These are phyloP conservation scores for Metschnikowia henanensis DNA, from an alignment of 805 yeast species.

Conservation along the genomic window DNA sequence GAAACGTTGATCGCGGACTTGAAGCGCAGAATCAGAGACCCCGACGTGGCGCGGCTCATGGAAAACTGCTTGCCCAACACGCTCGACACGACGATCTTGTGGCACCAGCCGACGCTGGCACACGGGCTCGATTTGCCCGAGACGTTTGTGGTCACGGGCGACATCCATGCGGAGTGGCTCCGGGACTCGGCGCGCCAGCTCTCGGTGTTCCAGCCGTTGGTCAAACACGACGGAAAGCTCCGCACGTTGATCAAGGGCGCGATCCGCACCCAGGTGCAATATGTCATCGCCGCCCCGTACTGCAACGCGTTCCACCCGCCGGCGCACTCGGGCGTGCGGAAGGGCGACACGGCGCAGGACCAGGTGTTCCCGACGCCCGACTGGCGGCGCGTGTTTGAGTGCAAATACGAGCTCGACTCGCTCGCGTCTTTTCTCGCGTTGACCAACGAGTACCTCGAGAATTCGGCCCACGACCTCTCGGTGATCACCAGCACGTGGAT, in stretches of 20 bases:
- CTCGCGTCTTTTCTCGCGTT: slow-evolving; percentile 78
- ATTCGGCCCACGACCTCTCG: slow-evolving; percentile 48
- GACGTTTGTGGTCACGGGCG: slow-evolving; percentile 87
- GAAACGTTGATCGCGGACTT: slow-evolving; percentile 60
- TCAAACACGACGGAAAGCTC: slow-evolving; percentile 50
- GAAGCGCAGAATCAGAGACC: slow-evolving; percentile 48
- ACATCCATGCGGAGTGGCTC: slow-evolving; percentile 92
- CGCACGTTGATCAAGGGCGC: slow-evolving; percentile 68
- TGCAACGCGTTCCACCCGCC: slow-evolving; percentile 96
- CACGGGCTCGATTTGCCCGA: slow-evolving; percentile 35
- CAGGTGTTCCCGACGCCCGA: slow-evolving; percentile 68
- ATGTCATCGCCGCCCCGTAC: slow-evolving; percentile 64
- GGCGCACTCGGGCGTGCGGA: slow-evolving; percentile 44
- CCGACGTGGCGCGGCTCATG: slow-evolving; percentile 69
- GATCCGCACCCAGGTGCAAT: slow-evolving; percentile 73
- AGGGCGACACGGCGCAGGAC: slow-evolving; percentile 57
- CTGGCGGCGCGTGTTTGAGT: slow-evolving; percentile 76
- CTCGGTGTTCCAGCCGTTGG: slow-evolving; percentile 67
- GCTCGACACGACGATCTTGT: slow-evolving; percentile 79
- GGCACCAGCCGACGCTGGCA: slow-evolving; percentile 46
- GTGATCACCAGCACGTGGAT: slow-evolving; percentile 56
- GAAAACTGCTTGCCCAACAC: slow-evolving; percentile 89
- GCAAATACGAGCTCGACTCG: slow-evolving; percentile 88
- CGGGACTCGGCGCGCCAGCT: slow-evolving; percentile 85
- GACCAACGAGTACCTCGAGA: slow-evolving; percentile 64